Evolutionary conservation across 139 green algal species (phyloP), one percentile per base, ranked within the genome.

Genomic region (Nannochloris sp.): DNA sequence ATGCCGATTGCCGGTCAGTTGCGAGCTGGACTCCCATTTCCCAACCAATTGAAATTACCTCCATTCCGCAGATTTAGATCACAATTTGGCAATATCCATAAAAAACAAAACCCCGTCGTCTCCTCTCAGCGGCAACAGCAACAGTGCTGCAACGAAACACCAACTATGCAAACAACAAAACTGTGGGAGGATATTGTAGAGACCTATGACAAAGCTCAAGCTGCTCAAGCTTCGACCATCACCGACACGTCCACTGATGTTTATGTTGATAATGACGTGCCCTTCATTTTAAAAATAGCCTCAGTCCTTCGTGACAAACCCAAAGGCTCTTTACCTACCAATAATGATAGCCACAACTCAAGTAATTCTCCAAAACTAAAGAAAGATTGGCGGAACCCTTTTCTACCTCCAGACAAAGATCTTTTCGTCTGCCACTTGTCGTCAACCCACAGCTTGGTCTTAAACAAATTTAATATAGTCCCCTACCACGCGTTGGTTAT

Each of bases 341-440:
- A 15, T 23, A 60, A 19, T 23, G 6, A 56, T 60, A n/a, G n/a
- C 8, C 58, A 8, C 8, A 24, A 32, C 9, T 45, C 51, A 12
- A 29, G 6, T 4, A 24, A 9, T 7, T n/a, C n/a, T n/a, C n/a
- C n/a, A n/a, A 19, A 4, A 19, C n/a, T 5, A 64, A 75, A 53
- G 29, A 65, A 70, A 24, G 58, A 64, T 38, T 62, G 25, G 58
- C 48, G 36, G 31, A 95, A 96, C 72, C 89, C 89, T 1, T 96
- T 96, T 65, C 61, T 89, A 27, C 89, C 89, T 0, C 87, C 87
- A 15, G 87, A 96, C 14, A 54, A 75, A 24, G 79, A 71, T 1
- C 80, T 96, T 15, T 87, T 68, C 55, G 89, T 95, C 45, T 37
- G 42, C 1, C 64, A 89, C 51, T 59, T 95, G 39, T 83, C 71